These are phyloP conservation scores for Passiflora organensis DNA, from an alignment of 345 rosid species.

Conservation along the genomic window DNA sequence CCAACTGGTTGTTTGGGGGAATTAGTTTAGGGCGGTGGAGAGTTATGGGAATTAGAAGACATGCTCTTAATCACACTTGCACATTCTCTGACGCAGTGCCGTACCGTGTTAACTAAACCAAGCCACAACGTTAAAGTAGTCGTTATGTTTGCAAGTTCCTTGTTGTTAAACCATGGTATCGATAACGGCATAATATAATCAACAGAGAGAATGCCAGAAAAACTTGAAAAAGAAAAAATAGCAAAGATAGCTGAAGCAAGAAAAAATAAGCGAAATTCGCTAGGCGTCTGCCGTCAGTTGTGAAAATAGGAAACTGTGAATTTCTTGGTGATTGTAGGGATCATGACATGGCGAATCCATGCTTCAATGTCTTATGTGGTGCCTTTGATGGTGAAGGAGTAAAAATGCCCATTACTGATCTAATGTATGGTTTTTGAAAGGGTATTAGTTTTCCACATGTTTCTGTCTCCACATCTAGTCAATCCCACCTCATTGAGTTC, in stretches of 20 bases:
- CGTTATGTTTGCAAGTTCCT: not conserved
- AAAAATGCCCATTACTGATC: not conserved
- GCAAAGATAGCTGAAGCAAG: not conserved
- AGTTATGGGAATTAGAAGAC: too few species aligned
- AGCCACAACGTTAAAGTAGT: not conserved
- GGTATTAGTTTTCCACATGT: not conserved
- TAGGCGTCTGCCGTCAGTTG: not conserved
- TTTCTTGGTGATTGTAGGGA: not conserved
- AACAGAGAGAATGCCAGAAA: not conserved
- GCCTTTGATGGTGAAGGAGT: not conserved
- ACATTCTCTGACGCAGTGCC: too few species aligned
- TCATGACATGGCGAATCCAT: not conserved
- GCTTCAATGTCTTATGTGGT: not conserved
- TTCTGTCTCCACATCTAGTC: not conserved
- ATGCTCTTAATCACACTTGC: too few species aligned
- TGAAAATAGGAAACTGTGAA: not conserved
- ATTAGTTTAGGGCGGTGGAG: too few species aligned
- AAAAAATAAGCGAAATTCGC: not conserved
- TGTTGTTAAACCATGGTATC: not conserved
- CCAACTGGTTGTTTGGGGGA: not conserved
- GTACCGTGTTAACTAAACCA: not conserved
- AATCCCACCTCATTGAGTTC: not conserved
- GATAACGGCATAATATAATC: not conserved
- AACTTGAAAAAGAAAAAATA: not conserved
- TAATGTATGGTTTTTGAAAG: not conserved